Base-by-base conservation (phyloP, 345 rosid species). In the Laguncularia racemosa region DNA sequence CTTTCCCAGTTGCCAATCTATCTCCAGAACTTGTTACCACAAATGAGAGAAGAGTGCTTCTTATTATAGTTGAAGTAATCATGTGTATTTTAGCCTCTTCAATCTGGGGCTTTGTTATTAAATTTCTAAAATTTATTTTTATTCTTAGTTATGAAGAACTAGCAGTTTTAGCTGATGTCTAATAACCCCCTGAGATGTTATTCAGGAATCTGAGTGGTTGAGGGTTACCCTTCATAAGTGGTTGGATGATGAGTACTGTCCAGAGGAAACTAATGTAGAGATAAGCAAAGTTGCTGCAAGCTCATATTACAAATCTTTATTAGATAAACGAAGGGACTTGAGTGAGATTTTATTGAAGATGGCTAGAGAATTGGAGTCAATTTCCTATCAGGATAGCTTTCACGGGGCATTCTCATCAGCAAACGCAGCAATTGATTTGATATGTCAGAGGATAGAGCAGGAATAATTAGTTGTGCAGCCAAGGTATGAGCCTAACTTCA, bases 171-270 rank as follows among this genome's bases (percentile, higher is more conserved):
- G 40, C 11, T 23, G 20, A 45, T 62, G 23, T 0, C n/a, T 47
- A 33, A 33, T 23, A 23, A 23, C 28, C 28, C 28, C 28, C 28
- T 23, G 28, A 6, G 28, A 12, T 52, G 12, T 14, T 49, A 17
- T 58, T 26, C 62, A 91, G 96, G 97, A 88, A 74, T 83, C 91
- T 6, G 81, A 91, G 54, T 91, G 98, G 98, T 80, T 88, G n/a
- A 79, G 84, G 71, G 77, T 82, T 52, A 71, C 89, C 1, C 71
- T 88, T 43, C 98, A 84, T 55, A 88, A 85, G 69, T 91, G 96
- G 98, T 69, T 91, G 59, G 96, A 91, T 60, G 97, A 88, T 67
- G 97, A 91, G 69, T 91, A 85, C 71, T 91, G 96, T 63, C 98
- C 96, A 13, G 98, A 88, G 79, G 81, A 83, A 59, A 91, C 92